phyloP scores from a whole-genome alignment of 2,329 filamentous ascomycete species.

The Talaromyces sp. region DNA sequence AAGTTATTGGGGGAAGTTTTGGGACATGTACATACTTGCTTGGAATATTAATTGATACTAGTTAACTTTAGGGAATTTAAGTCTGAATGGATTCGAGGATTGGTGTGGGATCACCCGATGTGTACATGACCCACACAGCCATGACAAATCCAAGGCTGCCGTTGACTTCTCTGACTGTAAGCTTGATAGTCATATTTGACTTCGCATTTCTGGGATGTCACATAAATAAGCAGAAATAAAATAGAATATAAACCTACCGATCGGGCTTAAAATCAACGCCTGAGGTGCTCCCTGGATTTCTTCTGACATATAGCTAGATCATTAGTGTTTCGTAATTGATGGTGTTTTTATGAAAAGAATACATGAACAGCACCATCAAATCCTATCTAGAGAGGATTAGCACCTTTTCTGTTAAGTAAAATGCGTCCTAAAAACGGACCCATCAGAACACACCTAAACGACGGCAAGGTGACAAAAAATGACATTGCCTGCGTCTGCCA shows the following conservation, averaged over 20 bases:
- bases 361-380: background rate
- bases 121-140: background rate
- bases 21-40: background rate
- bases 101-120: background rate
- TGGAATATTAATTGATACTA: background rate
- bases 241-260: background rate
- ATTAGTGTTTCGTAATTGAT: background rate
- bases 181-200: background rate
- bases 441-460: background rate
- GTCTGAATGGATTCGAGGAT: background rate
- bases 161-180: background rate
- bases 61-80: background rate
- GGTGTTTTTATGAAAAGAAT: background rate
- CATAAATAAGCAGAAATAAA: no score
- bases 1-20: background rate
- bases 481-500: slow-evolving; percentile 4
- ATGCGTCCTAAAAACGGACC: slow-evolving; percentile 14
- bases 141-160: background rate
- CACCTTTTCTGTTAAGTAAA: background rate
- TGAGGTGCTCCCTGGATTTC: background rate
- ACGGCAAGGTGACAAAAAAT: background rate
- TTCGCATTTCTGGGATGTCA: background rate
- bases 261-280: background rate
- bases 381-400: background rate
- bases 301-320: background rate